These are phyloP conservation scores for Porphyrellus cyaneotinctus DNA, from an alignment of 768 basidiomycete species.

Conservation along the genomic window DNA sequence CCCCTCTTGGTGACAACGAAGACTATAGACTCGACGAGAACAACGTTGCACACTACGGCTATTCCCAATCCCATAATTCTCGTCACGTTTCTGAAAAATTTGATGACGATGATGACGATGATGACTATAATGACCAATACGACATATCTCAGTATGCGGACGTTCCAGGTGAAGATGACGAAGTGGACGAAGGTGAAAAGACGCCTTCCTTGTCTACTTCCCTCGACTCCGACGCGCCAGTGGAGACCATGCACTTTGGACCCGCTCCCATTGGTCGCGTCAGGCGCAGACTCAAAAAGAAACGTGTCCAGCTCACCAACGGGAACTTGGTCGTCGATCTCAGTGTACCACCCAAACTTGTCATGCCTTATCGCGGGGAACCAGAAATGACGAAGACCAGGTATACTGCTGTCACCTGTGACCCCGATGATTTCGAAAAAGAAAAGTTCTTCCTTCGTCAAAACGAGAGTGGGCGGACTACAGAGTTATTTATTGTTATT, in stretches of 20 bases:
- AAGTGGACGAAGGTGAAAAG: slow-evolving; percentile 21
- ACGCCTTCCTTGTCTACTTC: slow-evolving; percentile 24
- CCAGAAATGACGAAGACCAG: slow-evolving; percentile 70
- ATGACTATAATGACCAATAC: slow-evolving; percentile 20
- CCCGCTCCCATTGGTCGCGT: slow-evolving; percentile 82
- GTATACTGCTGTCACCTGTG: slow-evolving; percentile 90
- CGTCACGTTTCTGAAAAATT: slow-evolving; percentile 25
- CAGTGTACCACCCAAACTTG: slow-evolving; percentile 78
- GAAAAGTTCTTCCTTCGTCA: slow-evolving; percentile 84
- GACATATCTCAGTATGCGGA: slow-evolving; percentile 32
- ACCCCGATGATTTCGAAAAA: slow-evolving; percentile 87
- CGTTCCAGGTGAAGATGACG: slow-evolving; percentile 18
- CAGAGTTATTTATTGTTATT: slow-evolving; percentile 90
- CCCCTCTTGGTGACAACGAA: slow-evolving; percentile 70
- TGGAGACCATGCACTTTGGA: slow-evolving; percentile 79
- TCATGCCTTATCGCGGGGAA: slow-evolving; percentile 66
- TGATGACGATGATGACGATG: slow-evolving; percentile 4
- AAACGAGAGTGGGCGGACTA: slow-evolving; percentile 71
- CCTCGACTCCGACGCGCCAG: slow-evolving; percentile 47
- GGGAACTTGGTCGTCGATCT: slow-evolving; percentile 87
- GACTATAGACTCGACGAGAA: slow-evolving; percentile 59
- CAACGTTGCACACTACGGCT: slow-evolving; percentile 52
- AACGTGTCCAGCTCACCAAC: slow-evolving; percentile 77
- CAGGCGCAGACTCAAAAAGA: slow-evolving; percentile 71
- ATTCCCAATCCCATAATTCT: slow-evolving; percentile 22